Percentiles rank a stretch among this genome's conserved stretches.
Conservation (phyloP, 2,329 filamentous ascomycete species). For the Dothideomycetes sp. region DNA sequence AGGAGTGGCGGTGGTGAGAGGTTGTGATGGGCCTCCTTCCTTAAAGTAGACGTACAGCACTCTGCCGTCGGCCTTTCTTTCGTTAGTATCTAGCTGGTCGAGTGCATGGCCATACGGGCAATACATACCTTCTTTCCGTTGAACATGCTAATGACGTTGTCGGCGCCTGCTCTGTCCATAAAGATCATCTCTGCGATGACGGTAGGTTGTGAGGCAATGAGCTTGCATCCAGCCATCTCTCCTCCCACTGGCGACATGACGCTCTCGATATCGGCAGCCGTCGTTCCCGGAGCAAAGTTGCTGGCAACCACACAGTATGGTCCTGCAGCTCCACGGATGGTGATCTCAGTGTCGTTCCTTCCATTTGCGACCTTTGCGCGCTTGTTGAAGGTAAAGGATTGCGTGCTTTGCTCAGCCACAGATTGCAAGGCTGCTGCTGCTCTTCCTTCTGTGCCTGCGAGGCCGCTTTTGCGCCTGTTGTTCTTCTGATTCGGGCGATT, state of each 20-base stretch:
- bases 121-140: slow-evolving; percentile 67
- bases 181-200: slow-evolving; percentile 73
- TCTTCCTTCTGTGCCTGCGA: background rate
- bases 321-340: slow-evolving; percentile 57
- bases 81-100: slow-evolving; percentile 5
- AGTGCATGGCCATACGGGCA: background rate
- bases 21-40: slow-evolving; percentile 34
- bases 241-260: slow-evolving; percentile 67
- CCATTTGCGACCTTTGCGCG: background rate
- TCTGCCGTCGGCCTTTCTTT: slow-evolving; percentile 58
- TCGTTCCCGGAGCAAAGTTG: slow-evolving; percentile 76
- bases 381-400: slow-evolving; percentile 15
- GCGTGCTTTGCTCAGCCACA: slow-evolving; percentile 2
- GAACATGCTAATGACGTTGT: slow-evolving; percentile 65
- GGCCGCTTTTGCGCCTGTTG: slow-evolving; percentile 1
- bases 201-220: slow-evolving; percentile 59
- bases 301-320: slow-evolving; percentile 65
- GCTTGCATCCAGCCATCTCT: slow-evolving; percentile 55
- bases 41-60: slow-evolving; percentile 66
- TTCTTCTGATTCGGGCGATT: slow-evolving; percentile 5
- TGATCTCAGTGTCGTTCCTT: slow-evolving; percentile 47
- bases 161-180: slow-evolving; percentile 60
- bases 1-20: slow-evolving; percentile 16
- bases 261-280: slow-evolving; percentile 72
- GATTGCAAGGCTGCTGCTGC: slow-evolving; percentile 6